These are phyloP conservation scores for Nakazawaea ernobii DNA, from an alignment of 805 yeast genomes.

Conservation along the genomic window DNA sequence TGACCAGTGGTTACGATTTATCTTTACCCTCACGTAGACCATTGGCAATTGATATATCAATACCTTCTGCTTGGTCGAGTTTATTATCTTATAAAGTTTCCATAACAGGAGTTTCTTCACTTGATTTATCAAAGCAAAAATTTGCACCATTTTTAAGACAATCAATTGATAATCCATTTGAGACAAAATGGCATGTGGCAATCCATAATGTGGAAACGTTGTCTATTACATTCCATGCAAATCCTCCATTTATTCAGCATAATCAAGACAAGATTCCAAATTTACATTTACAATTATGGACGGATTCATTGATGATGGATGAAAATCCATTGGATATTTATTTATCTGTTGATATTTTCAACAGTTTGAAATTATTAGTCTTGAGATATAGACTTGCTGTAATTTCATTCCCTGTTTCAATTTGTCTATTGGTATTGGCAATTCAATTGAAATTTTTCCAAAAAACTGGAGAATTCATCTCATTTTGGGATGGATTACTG, in stretches of 20 bases:
- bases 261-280: constrained; percentile 17
- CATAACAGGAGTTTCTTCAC: constrained; percentile 5
- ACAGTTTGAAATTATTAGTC: constrained; percentile 63
- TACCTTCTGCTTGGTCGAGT: constrained; percentile 58
- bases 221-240: constrained; percentile 47
- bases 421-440: constrained; percentile 44
- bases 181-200: constrained; percentile 74
- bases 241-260: constrained; percentile 66
- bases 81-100: constrained; percentile 45
- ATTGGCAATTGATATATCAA: constrained; percentile 39
- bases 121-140: constrained; percentile 23
- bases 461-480: constrained; percentile 31
- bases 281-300: constrained; percentile 43
- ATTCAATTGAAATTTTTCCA: constrained; percentile 49
- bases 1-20: constrained; percentile 32
- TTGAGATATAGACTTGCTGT: constrained; percentile 73
- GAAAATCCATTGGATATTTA: constrained; percentile 32
- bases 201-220: constrained; percentile 33
- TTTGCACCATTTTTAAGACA: constrained; percentile 70
- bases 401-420: constrained; percentile 62
- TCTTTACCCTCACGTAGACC: constrained; percentile 38
- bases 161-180: constrained; percentile 56
- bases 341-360: constrained; percentile 45
- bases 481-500: constrained; percentile 41
- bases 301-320: constrained; percentile 28